A percentile compares a stretch with the other conserved stretches of the same genome.
phyloP scores from a whole-genome alignment of 148 eudicot species.

The Rhododendron molle region DNA sequence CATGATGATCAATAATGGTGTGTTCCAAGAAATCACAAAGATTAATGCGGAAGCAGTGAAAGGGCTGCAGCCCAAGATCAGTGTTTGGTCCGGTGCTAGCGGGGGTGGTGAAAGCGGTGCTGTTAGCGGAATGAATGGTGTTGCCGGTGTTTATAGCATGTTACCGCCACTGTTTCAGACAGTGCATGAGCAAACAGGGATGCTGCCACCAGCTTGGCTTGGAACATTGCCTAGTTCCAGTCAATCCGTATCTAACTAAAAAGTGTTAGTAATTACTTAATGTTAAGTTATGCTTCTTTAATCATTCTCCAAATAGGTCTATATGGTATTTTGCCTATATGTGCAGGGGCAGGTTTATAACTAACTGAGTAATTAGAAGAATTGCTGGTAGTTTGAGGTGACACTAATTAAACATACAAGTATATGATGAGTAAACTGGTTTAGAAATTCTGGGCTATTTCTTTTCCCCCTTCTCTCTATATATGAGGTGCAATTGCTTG shows the following conservation, averaged over 20 bases:
- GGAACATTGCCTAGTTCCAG: constrained; percentile 19
- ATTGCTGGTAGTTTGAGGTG: background rate
- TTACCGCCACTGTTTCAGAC: constrained; percentile 31
- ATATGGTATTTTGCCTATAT: too few relatives aligned
- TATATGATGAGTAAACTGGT: background rate
- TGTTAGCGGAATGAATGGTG: constrained; percentile 18
- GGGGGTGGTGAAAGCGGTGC: background rate
- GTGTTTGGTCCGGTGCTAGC: constrained; percentile 24
- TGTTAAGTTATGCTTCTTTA: too few relatives aligned
- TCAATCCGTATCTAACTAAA: background rate
- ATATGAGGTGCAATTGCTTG: background rate
- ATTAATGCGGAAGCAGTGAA: background rate
- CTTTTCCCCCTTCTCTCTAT: background rate
- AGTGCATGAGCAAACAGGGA: constrained; percentile 35
- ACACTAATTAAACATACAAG: background rate
- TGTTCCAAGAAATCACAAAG: constrained; percentile 20
- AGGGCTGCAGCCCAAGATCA: constrained; percentile 32
- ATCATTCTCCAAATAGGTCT: background rate
- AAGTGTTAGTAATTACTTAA: background rate
- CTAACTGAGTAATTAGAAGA: too few relatives aligned
- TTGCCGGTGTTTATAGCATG: constrained; percentile 24
- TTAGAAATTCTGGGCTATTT: background rate
- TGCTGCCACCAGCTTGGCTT: constrained; percentile 35
- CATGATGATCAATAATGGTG: constrained; percentile 25
- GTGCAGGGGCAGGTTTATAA: too few relatives aligned